A percentile compares a stretch with the other conserved stretches of the same genome.
Conservation (phyloP, 2,329 filamentous ascomycete species). For the Cladosporium sphaerospermum region DNA sequence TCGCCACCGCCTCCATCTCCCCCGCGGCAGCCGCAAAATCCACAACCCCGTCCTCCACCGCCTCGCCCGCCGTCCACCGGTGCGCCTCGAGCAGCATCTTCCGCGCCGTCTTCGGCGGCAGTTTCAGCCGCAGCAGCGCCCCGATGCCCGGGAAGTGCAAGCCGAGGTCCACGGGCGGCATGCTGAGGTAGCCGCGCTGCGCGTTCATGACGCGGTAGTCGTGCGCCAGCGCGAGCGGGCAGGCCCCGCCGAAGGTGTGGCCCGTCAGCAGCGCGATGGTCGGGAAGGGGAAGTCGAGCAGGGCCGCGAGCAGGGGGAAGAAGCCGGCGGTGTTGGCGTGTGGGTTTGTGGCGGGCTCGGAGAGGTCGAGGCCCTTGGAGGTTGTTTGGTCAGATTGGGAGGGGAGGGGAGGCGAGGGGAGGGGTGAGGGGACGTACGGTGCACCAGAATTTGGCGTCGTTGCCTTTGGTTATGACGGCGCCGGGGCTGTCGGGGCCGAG, state of each 20-base stretch:
- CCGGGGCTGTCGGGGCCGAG: slow-evolving; percentile 45
- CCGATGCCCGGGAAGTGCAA: slow-evolving; percentile 53
- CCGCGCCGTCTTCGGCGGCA: slow-evolving; percentile 45
- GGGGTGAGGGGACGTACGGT: slow-evolving; percentile 27
- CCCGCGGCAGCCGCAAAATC: slow-evolving; percentile 46
- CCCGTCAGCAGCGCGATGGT: slow-evolving; percentile 44
- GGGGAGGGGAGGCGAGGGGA: no score
- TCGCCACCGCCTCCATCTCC: slow-evolving; percentile 42
- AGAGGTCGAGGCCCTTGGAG: slow-evolving; percentile 30
- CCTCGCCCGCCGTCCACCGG: slow-evolving; percentile 48
- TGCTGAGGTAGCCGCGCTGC: slow-evolving; percentile 42
- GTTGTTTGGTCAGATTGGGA: not conserved
- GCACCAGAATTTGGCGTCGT: slow-evolving; percentile 47
- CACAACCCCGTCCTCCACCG: slow-evolving; percentile 48
- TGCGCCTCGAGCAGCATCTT: slow-evolving; percentile 54
- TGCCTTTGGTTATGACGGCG: slow-evolving; percentile 48
- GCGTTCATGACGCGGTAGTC: slow-evolving; percentile 47
- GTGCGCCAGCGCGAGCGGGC: slow-evolving; percentile 42
- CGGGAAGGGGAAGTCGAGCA: slow-evolving; percentile 35
- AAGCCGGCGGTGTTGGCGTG: slow-evolving; percentile 32
- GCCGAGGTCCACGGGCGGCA: slow-evolving; percentile 51
- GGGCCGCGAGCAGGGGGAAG: slow-evolving; percentile 31
- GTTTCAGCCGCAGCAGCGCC: slow-evolving; percentile 46
- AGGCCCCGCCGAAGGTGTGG: slow-evolving; percentile 45
- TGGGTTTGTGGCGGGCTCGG: slow-evolving; percentile 30